Percentiles rank a stretch among this genome's conserved stretches.
These are phyloP conservation scores for Kodamaea leandrae DNA, from an alignment of 805 yeast genomes.

Conservation along the genomic window DNA sequence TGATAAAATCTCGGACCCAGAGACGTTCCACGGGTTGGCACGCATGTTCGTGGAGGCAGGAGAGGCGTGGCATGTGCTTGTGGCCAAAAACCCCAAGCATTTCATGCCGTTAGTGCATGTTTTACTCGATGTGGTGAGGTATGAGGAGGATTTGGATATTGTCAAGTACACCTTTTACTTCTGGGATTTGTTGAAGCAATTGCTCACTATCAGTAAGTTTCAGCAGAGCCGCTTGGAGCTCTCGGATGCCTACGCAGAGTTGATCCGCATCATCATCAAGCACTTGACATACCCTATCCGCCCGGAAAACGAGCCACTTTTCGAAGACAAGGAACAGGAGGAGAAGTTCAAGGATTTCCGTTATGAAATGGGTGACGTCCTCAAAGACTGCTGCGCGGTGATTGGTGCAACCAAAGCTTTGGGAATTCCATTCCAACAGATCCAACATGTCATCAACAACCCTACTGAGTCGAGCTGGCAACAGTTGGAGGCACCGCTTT, in stretches of 20 bases:
- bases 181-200: slow-evolving; percentile 81
- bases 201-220: slow-evolving; percentile 60
- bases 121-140: slow-evolving; percentile 65
- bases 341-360: slow-evolving; percentile 93
- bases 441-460: slow-evolving; percentile 42
- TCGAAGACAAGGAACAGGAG: slow-evolving; percentile 75
- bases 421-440: slow-evolving; percentile 61
- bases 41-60: slow-evolving; percentile 88
- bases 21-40: slow-evolving; percentile 64
- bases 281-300: slow-evolving; percentile 73
- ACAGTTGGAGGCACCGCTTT: slow-evolving; percentile 82
- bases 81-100: slow-evolving; percentile 66
- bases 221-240: slow-evolving; percentile 50
- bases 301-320: slow-evolving; percentile 38
- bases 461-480: slow-evolving; percentile 63
- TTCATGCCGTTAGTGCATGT: slow-evolving; percentile 75
- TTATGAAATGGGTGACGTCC: slow-evolving; percentile 96
- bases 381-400: slow-evolving; percentile 92
- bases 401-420: slow-evolving; percentile 75
- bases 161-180: slow-evolving; percentile 89
- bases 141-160: slow-evolving; percentile 81
- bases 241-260: slow-evolving; percentile 52
- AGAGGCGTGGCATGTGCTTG: slow-evolving; percentile 89
- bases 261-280: slow-evolving; percentile 58
- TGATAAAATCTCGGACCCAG: slow-evolving; percentile 56